Conservation (phyloP, 495 filamentous ascomycete species). For the Penicillium herquei region DNA sequence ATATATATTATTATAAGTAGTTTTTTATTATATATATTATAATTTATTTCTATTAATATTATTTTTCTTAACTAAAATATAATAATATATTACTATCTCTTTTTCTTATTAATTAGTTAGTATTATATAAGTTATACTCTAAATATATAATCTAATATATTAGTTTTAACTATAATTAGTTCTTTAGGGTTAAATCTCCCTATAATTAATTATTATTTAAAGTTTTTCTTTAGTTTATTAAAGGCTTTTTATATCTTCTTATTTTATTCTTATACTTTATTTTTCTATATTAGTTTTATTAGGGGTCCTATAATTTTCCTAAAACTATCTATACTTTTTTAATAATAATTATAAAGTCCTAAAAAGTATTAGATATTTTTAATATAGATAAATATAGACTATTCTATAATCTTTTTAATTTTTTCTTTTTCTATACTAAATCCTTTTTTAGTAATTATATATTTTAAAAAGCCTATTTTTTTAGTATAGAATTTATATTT, state of each 20-base stretch:
- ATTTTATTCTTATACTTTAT: conserved; percentile 2
- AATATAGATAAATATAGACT: neutral
- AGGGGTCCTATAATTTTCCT: neutral
- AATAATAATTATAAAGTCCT: conserved; percentile 1
- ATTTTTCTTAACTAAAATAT: no score
- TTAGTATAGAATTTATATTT: conserved; percentile 3
- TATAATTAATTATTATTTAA: neutral
- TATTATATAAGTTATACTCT: no score
- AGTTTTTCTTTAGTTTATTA: neutral
- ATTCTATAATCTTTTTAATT: neutral
- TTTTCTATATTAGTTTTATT: conserved; percentile 2
- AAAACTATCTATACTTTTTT: neutral
- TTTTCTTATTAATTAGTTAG: no score
- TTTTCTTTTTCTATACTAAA: conserved; percentile 3
- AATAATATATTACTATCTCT: no score
- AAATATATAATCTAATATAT: no score
- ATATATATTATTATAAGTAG: neutral
- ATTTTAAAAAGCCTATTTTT: conserved; percentile 1
- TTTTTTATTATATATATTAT: no score
- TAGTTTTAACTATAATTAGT: neutral
- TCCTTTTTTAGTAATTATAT: conserved; percentile 3
- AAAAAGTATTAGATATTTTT: conserved; percentile 3
- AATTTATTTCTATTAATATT: no score
- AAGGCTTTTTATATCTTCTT: neutral
- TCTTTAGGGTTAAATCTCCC: neutral